phyloP scores from a whole-genome alignment of 208 protist genomes.

The Tritrichomonas foetus region DNA sequence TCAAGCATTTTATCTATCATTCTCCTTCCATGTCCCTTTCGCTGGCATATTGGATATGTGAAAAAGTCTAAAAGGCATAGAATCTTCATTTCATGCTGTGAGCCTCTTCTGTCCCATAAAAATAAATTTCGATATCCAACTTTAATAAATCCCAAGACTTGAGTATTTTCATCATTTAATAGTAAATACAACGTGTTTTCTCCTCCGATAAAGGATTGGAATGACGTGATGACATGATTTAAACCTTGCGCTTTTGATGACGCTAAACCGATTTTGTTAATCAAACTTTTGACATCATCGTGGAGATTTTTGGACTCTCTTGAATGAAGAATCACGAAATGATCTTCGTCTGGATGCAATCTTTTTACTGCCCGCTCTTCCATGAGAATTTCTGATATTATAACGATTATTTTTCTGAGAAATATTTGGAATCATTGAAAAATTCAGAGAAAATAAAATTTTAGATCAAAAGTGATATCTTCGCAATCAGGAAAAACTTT shows the following conservation, averaged over 20 bases:
- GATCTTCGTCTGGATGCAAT: neutral
- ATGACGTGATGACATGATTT: neutral
- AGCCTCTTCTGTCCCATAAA: neutral
- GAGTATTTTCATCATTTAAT: neutral
- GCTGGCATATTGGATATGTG: neutral
- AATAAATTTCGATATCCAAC: slow-evolving; percentile 22
- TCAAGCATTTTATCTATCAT: slow-evolving; percentile 16
- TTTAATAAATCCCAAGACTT: neutral
- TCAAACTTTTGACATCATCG: neutral
- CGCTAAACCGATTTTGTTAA: neutral
- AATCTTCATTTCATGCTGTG: neutral
- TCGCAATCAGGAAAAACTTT: too few species aligned
- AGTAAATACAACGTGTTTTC: neutral
- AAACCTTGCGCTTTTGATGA: slow-evolving; percentile 27
- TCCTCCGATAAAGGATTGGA: neutral
- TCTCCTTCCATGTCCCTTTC: slow-evolving; percentile 17
- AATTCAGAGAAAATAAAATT: too few species aligned
- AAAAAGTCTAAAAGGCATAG: slow-evolving; percentile 19
- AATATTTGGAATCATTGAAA: too few species aligned
- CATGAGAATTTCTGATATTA: too few species aligned
- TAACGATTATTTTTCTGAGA: too few species aligned
- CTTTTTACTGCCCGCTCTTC: neutral
- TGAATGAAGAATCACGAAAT: neutral
- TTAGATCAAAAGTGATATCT: too few species aligned
- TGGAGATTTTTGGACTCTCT: too few species aligned